These are phyloP conservation scores for Bremia lactucae DNA, from an alignment of 352 stramenopile species.

Conservation along the genomic window DNA sequence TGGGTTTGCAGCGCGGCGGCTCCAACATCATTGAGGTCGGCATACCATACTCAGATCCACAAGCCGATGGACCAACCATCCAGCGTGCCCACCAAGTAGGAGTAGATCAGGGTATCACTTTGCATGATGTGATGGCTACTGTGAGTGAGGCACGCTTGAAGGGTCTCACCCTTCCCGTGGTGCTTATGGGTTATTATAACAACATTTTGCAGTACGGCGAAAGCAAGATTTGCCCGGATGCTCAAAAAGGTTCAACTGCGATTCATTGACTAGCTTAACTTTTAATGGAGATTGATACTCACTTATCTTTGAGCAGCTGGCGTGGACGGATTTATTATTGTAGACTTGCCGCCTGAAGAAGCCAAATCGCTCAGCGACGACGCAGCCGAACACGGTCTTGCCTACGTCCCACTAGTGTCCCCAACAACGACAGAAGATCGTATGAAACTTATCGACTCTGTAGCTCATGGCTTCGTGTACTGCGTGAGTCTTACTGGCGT, in stretches of 20 bases:
- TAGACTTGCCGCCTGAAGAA: constrained; percentile 96
- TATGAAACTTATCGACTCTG: constrained; percentile 73
- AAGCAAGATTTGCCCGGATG: constrained; percentile 80
- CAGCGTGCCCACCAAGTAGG: constrained; percentile 91
- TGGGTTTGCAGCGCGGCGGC: constrained; percentile 93
- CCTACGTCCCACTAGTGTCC: constrained; percentile 95
- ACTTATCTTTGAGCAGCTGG: no score
- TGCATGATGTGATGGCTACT: constrained; percentile 89
- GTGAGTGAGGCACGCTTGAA: constrained; percentile 84
- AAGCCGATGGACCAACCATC: constrained; percentile 97
- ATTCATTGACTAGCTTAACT: no score
- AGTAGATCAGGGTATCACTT: constrained; percentile 89
- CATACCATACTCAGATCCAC: constrained; percentile 97
- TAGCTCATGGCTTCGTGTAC: constrained; percentile 81
- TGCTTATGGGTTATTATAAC: constrained; percentile 99
- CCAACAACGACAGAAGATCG: constrained; percentile 93
- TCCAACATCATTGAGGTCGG: constrained; percentile 94
- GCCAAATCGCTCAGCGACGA: constrained; percentile 84
- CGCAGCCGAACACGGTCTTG: constrained; percentile 85
- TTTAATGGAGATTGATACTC: no score
- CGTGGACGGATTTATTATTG: constrained; percentile 96
- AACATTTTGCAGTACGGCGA: constrained; percentile 96
- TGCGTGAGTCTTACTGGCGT: constrained; percentile 87
- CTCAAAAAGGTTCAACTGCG: constrained; percentile 42
- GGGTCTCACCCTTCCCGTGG: constrained; percentile 91